Percentiles rank a stretch among this genome's conserved stretches.
These are phyloP conservation scores for Kitagawia praeruptora DNA, from an alignment of 129 eudicot species.

Conservation along the genomic window DNA sequence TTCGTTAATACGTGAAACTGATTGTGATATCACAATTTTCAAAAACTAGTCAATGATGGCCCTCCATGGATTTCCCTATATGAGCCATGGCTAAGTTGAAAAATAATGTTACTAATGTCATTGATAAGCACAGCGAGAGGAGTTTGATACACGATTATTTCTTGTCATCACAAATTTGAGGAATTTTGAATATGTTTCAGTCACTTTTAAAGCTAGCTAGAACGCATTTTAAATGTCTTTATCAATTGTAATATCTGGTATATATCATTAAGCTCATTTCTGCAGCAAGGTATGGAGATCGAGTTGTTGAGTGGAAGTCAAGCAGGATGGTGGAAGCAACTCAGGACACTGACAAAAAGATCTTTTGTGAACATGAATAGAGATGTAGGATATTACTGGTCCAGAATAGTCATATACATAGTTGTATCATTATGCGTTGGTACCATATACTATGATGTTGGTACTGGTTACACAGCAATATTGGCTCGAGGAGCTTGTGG, in stretches of 20 bases:
- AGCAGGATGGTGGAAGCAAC: slow-evolving; percentile 85
- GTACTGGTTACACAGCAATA: slow-evolving; percentile 62
- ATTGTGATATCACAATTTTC: too few relatives aligned
- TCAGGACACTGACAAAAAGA: slow-evolving; percentile 51
- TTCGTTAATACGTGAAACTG: too few relatives aligned
- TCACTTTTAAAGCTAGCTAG: not conserved
- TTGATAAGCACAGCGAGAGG: not conserved
- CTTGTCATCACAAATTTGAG: not conserved
- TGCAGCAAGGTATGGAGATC: slow-evolving; percentile 46
- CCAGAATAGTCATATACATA: slow-evolving; percentile 47
- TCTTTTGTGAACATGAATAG: slow-evolving; percentile 70
- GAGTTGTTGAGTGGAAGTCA: slow-evolving; percentile 38
- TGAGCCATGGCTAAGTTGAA: too few relatives aligned
- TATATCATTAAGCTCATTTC: not conserved
- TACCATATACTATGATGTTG: slow-evolving; percentile 66
- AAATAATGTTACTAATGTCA: too few relatives aligned
- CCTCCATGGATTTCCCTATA: too few relatives aligned
- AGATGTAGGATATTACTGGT: slow-evolving; percentile 83
- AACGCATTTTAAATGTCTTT: not conserved
- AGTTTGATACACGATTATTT: not conserved
- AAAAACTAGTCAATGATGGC: too few relatives aligned
- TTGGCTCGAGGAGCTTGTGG: slow-evolving; percentile 81
- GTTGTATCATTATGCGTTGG: slow-evolving; percentile 60
- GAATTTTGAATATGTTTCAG: not conserved
- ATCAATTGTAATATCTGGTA: not conserved